Percentiles rank a stretch among this genome's conserved stretches.
Evolutionary conservation across 116 monocot genomes (phyloP).

Genomic region (Phalaenopsis hybrid): DNA sequence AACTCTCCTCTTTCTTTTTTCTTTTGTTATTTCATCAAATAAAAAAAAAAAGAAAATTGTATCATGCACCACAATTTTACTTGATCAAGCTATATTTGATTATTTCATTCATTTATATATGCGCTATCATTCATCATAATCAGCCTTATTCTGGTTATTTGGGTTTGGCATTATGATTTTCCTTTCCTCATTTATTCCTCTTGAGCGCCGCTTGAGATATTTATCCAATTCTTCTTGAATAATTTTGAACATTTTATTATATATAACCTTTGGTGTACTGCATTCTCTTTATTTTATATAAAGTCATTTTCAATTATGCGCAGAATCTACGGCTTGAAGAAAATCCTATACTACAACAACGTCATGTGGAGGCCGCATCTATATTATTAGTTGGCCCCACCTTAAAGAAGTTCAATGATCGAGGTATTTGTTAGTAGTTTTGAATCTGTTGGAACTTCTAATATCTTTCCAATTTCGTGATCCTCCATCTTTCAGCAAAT

Average conservation of each 20-base stretch:
- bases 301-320: constrained; percentile 12
- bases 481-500: background rate
- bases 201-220: too few relatives aligned
- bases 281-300: background rate
- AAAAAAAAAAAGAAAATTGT: background rate
- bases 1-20: background rate
- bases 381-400: constrained; percentile 86
- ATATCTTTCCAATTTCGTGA: background rate
- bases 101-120: background rate
- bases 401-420: constrained; percentile 88
- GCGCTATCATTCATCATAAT: background rate
- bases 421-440: constrained; percentile 39
- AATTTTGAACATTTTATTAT: background rate
- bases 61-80: background rate
- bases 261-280: background rate
- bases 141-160: too few relatives aligned
- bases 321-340: constrained; percentile 95
- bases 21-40: background rate
- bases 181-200: too few relatives aligned
- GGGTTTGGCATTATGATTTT: too few relatives aligned
- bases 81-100: background rate
- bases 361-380: constrained; percentile 83
- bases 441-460: background rate
- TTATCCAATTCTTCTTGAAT: too few relatives aligned
- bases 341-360: constrained; percentile 78